Evolutionary conservation across 2,329 filamentous ascomycete species (phyloP), one percentile per base, ranked within the genome.

Genomic region (Colletotrichum sp.): DNA sequence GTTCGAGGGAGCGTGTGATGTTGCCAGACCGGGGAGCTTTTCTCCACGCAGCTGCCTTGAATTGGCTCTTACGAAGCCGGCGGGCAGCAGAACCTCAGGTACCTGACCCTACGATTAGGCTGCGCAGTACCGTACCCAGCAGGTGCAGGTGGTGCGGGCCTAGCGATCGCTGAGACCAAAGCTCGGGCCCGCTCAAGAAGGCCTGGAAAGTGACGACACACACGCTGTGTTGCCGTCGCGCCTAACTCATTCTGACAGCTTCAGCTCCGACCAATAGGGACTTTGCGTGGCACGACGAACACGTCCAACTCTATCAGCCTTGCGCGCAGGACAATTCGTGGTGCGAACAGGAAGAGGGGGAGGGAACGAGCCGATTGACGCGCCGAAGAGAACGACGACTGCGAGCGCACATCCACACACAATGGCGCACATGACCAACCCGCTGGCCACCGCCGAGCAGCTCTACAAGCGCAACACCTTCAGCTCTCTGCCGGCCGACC

Each of bases 401-500:
- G 8, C 55, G 5, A 15, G n/a, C 32, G 18, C 28, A n/a, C 59
- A 49, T 9, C n/a, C 59, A 30, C 59, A 30, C 18, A 21, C 28
- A 21, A 78, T 78, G 77, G 72, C 76, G 62, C 76, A 77, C 12
- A 73, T 78, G 76, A 88, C 90, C 8, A 96, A 96, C 78, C 91
- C 94, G 26, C 89, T 96, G 65, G 94, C 93, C 18, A 94, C 93
- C 34, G 87, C 92, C n/a, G 89, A 91, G 39, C 95, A 96, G 84
- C 89, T 97, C 16, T 90, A 89, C 78, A 83, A 89, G 81, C 86
- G 90, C 80, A 81, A 90, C 79, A 83, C 89, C 75, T 83, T 92
- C 85, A 84, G 91, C 85, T 83, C 88, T 80, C 84, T 96, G 4
- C 93, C 95, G 2, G 85, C 86, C 36, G 92, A 95, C 78, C 87